Conservation (phyloP, 179 eudicot genomes). For the Patellifolia procumbens region DNA sequence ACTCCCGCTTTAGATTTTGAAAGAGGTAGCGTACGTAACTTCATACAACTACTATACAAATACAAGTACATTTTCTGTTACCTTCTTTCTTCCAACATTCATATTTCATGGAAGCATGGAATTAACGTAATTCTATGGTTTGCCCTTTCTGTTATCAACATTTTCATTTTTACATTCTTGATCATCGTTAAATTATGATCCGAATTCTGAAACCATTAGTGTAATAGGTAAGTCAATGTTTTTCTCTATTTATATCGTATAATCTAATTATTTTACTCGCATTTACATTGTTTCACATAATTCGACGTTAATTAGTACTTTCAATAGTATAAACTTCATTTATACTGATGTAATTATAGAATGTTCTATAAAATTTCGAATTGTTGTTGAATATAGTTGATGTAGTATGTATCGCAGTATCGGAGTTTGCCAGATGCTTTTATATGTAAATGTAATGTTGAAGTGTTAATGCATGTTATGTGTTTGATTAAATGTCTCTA, state of each 20-base stretch:
- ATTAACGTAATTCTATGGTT: neutral
- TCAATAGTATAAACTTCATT: no score
- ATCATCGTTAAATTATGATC: neutral
- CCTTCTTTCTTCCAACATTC: neutral
- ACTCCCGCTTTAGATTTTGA: neutral
- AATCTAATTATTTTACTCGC: neutral
- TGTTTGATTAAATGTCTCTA: conserved; percentile 31
- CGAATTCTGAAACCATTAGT: neutral
- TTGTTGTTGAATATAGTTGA: no score
- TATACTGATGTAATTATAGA: no score
- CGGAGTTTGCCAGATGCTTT: no score
- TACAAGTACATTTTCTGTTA: neutral
- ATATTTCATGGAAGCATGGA: neutral
- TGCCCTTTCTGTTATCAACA: neutral
- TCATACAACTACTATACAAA: no score
- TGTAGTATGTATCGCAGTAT: no score
- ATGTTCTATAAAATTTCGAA: no score
- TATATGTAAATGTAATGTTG: no score
- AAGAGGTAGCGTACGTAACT: neutral
- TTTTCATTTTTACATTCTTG: neutral
- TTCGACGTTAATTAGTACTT: no score
- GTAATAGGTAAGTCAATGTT: neutral
- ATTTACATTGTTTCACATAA: neutral
- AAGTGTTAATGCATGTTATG: conserved; percentile 25
- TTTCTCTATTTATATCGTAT: neutral